Evolutionary conservation across 2,329 filamentous ascomycete genomes (phyloP).

Genomic region (Pseudopithomyces chartarum): DNA sequence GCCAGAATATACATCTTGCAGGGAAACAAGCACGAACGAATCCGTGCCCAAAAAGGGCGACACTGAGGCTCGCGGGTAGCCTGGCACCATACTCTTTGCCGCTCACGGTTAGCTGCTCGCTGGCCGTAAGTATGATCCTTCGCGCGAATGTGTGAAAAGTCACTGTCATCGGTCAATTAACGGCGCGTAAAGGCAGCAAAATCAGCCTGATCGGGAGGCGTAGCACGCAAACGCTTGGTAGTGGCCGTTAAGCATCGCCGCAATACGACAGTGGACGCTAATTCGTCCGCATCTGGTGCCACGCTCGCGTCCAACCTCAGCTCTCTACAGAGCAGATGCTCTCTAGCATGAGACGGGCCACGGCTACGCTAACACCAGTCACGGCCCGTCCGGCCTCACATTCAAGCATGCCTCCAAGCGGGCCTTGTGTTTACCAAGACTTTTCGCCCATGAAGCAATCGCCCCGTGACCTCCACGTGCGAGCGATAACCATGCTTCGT

Average conservation of each 20-base stretch:
- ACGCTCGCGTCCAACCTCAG: slow-evolving; percentile 4
- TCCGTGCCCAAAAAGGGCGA: background rate
- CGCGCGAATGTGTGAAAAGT: background rate
- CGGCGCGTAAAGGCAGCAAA: slow-evolving; percentile 2
- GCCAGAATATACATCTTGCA: background rate
- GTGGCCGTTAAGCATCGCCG: slow-evolving; percentile 3
- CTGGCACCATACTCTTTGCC: background rate
- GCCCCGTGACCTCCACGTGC: background rate
- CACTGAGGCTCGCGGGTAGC: background rate
- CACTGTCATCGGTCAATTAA: slow-evolving; percentile 3
- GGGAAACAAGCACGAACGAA: background rate
- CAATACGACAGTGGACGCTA: slow-evolving; percentile 1
- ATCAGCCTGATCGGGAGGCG: background rate
- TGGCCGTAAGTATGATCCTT: slow-evolving; percentile 9
- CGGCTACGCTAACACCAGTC: slow-evolving; percentile 4
- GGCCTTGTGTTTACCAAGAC: background rate
- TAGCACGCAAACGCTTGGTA: background rate
- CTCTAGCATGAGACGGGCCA: background rate
- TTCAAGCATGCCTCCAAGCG: background rate
- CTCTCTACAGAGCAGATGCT: background rate
- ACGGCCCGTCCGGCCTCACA: background rate
- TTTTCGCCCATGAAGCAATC: background rate
- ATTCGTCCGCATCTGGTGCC: slow-evolving; percentile 1
- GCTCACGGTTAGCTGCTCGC: slow-evolving; percentile 4
- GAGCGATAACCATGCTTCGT: background rate